phyloP scores from a whole-genome alignment of 1,284 basidiomycete species.

The Malassezia pachydermatis region DNA sequence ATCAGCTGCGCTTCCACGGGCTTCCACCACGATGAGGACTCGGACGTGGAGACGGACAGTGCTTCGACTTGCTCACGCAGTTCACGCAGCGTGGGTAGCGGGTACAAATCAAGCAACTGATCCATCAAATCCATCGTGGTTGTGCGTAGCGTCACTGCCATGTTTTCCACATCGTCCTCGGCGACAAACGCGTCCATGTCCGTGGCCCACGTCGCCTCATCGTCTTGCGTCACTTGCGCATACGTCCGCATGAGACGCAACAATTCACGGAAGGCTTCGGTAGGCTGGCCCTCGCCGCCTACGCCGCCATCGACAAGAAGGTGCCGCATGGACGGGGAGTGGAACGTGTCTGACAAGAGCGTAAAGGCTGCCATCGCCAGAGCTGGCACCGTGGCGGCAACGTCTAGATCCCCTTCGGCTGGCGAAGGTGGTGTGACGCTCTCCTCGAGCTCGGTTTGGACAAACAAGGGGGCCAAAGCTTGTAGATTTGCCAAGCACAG shows the following conservation, averaged over 20 bases:
- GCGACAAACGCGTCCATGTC: conserved; percentile 85
- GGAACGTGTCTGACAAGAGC: conserved; percentile 60
- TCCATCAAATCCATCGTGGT: conserved; percentile 72
- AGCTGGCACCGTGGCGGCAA: conserved; percentile 57
- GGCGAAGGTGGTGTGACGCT: conserved; percentile 52
- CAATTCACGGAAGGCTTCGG: conserved; percentile 49
- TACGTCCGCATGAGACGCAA: conserved; percentile 61
- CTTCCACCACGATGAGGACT: conserved; percentile 56
- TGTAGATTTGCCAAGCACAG: conserved; percentile 21
- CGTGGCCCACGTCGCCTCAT: conserved; percentile 83
- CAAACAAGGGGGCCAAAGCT: conserved; percentile 24
- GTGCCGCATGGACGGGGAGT: conserved; percentile 58
- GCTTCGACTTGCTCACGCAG: conserved; percentile 34
- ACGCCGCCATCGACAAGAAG: conserved; percentile 54
- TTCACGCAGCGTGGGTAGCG: conserved; percentile 56
- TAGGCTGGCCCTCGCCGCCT: conserved; percentile 49
- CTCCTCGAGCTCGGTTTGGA: conserved; percentile 24
- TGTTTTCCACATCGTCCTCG: conserved; percentile 85
- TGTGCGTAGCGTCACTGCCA: conserved; percentile 68
- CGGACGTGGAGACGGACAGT: conserved; percentile 49
- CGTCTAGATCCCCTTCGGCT: conserved; percentile 63
- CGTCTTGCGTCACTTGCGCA: conserved; percentile 76
- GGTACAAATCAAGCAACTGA: conserved; percentile 64
- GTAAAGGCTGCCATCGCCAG: conserved; percentile 70
- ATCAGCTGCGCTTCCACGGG: conserved; percentile 73